Evolutionary conservation across 768 basidiomycete species (phyloP).

Genomic region (Leccinum arenicola): DNA sequence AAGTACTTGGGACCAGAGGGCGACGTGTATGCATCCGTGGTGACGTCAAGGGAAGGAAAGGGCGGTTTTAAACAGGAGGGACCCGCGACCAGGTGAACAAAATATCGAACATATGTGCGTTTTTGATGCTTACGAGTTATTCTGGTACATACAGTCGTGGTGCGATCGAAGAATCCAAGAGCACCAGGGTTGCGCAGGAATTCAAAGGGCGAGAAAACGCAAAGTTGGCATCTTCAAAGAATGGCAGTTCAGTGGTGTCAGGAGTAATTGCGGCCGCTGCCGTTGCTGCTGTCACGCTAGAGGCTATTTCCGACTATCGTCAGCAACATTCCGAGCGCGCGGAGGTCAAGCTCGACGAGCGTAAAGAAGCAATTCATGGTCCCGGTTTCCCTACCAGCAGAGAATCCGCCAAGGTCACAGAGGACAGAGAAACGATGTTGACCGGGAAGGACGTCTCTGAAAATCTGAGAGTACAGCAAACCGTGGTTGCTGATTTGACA

Average conservation of each 20-base stretch:
- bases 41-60: background rate
- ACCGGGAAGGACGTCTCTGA: background rate
- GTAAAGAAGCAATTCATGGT: background rate
- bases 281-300: constrained; percentile 12
- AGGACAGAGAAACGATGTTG: background rate
- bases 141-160: background rate
- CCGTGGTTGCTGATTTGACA: background rate
- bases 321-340: constrained; percentile 2
- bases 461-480: background rate
- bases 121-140: background rate
- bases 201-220: background rate
- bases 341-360: background rate
- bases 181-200: background rate
- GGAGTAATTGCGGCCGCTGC: constrained; percentile 8
- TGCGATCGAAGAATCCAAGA: background rate
- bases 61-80: background rate
- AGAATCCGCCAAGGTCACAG: background rate
- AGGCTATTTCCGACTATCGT: constrained; percentile 7
- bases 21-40: background rate
- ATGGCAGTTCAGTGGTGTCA: constrained; percentile 12
- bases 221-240: background rate
- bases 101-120: background rate
- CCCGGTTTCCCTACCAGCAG: background rate
- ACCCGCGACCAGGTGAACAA: constrained; percentile 4
- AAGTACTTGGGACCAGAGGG: constrained; percentile 3